Base-by-base conservation (phyloP, 768 basidiomycete genomes). In the Pleurotus ostreatus region DNA sequence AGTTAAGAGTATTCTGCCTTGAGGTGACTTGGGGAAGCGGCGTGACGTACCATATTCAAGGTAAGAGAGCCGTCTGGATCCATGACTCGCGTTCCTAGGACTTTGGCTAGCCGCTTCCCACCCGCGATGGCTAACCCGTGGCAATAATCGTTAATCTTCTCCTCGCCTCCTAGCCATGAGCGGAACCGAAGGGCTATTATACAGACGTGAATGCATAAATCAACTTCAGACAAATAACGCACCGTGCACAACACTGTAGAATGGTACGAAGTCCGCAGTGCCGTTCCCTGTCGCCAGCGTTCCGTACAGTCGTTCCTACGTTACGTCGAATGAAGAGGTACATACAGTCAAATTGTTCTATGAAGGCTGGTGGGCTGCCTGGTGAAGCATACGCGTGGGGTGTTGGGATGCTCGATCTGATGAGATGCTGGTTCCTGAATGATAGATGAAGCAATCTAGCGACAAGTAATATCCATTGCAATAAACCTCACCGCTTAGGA, bases 111-210 rank as follows among this genome's bases (percentile, higher is more conserved):
- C 3, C 71, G 70, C 60, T 78, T 77, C 0, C 87, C 89, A 18
- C 92, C 93, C 40, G 77, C 68, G 4, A 86, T 58, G 2, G 91
- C 92, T 6, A 94, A 77, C 7, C 75, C 63, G 65, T 86, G 88
- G 60, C 85, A 90, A 67, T 94, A 94, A 1, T 73, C 74, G 59
- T 84, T 84, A 57, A 94, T 93, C 60, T 79, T 81, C 23, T 79
- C 71, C 69, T 96, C 93, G 2, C 94, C 93, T 0, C 93, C 92
- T 11, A 94, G 72, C 78, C 82, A 84, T 55, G 82, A 69, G 39
- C 94, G 82, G 71, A 93, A 94, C 41, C 88, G 80, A 6, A 94
- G 67, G 0, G 92, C 94, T 85, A 51, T 30, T 23, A 5, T 18
- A 26, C 51, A 15, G 6, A 18, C 52, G 30, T 55, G 23, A 12